phyloP scores from a whole-genome alignment of 345 rosid species.

The Citrus australasica region DNA sequence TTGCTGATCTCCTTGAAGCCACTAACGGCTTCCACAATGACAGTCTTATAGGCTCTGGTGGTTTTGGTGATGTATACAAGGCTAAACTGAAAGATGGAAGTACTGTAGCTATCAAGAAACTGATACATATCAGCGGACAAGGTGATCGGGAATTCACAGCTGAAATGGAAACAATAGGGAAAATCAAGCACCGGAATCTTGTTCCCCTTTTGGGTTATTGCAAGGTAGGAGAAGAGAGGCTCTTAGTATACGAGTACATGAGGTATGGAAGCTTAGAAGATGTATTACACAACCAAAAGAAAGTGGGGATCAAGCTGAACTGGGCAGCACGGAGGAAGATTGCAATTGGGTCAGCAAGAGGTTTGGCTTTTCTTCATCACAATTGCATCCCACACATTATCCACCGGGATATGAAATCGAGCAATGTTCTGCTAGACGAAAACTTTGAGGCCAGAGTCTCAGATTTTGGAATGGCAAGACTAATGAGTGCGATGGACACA shows the following conservation, averaged over 20 bases:
- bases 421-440: conserved; percentile 87
- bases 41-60: conserved; percentile 90
- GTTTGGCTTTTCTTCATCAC: conserved; percentile 88
- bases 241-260: conserved; percentile 95
- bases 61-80: conserved; percentile 95
- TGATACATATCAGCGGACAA: conserved; percentile 90
- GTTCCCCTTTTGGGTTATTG: conserved; percentile 94
- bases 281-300: conserved; percentile 69
- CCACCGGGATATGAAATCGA: conserved; percentile 97
- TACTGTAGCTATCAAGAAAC: conserved; percentile 88
- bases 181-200: conserved; percentile 88
- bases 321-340: conserved; percentile 84
- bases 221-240: conserved; percentile 88
- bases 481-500: conserved; percentile 86
- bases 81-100: conserved; percentile 87
- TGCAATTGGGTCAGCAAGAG: conserved; percentile 89
- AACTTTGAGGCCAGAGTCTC: conserved; percentile 91
- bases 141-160: conserved; percentile 95
- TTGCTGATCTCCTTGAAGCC: conserved; percentile 90
- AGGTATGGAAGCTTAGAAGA: conserved; percentile 92
- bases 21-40: conserved; percentile 84
- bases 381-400: conserved; percentile 85
- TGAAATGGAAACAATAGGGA: conserved; percentile 98
- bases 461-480: conserved; percentile 97
- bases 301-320: conserved; percentile 62